A percentile compares a stretch with the other conserved stretches of the same genome.
These are phyloP conservation scores for Erythrobasidium yunnanense DNA, from an alignment of 768 basidiomycete genomes.

Conservation along the genomic window DNA sequence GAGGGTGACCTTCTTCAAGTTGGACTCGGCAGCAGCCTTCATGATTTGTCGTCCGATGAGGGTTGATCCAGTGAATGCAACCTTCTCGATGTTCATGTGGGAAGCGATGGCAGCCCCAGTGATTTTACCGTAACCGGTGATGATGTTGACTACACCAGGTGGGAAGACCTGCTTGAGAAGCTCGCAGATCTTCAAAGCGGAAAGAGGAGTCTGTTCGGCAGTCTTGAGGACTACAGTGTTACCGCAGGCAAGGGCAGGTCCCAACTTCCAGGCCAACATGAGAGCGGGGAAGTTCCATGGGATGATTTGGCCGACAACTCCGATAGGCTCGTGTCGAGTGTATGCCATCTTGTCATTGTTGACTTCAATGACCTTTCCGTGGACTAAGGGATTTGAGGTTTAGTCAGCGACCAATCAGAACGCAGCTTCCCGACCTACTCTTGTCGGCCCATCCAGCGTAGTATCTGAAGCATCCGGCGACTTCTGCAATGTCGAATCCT, in stretches of 20 bases:
- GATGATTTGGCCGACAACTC: constrained; percentile 37
- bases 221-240: constrained; percentile 71
- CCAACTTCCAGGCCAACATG: constrained; percentile 49
- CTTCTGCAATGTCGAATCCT: constrained; percentile 40
- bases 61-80: constrained; percentile 80
- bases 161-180: constrained; percentile 53
- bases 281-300: constrained; percentile 41
- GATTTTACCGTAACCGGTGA: constrained; percentile 60
- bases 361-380: constrained; percentile 55
- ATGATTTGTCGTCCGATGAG: constrained; percentile 66
- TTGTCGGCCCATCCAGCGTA: constrained; percentile 90
- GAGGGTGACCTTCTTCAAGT: constrained; percentile 72
- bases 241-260: constrained; percentile 65
- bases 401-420: not conserved
- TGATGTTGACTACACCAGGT: constrained; percentile 58
- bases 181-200: constrained; percentile 39
- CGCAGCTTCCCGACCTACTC: constrained; percentile 37
- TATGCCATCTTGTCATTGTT: constrained; percentile 55
- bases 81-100: constrained; percentile 33
- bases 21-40: constrained; percentile 66
- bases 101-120: constrained; percentile 59
- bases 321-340: constrained; percentile 58
- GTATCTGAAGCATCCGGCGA: constrained; percentile 48
- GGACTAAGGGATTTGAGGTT: not conserved
- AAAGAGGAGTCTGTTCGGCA: constrained; percentile 44